phyloP scores from a whole-genome alignment of 768 basidiomycete species.

The Kwoniella heveanensis region DNA sequence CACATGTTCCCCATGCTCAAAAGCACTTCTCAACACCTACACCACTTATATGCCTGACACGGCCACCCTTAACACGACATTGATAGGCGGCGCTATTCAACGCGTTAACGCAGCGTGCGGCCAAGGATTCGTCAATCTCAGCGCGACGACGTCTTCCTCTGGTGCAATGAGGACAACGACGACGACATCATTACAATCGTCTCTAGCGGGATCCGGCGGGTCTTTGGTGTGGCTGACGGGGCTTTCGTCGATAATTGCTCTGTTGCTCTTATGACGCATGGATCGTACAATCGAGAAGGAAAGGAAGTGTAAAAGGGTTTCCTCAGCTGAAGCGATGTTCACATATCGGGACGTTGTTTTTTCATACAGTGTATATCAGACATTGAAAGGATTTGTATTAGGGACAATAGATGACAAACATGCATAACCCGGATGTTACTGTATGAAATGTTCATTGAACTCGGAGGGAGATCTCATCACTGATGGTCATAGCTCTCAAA shows the following conservation, averaged over 20 bases:
- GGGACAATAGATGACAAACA: neutral
- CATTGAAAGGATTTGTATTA: neutral
- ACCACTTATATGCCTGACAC: slow-evolving; percentile 22
- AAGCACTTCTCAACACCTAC: slow-evolving; percentile 35
- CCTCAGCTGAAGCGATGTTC: no score
- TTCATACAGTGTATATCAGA: neutral
- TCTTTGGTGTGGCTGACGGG: neutral
- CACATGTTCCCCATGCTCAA: slow-evolving; percentile 46
- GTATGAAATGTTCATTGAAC: no score
- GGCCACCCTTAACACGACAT: slow-evolving; percentile 38
- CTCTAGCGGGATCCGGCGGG: neutral
- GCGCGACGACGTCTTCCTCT: slow-evolving; percentile 2
- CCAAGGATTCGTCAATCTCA: slow-evolving; percentile 26
- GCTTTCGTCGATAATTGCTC: neutral
- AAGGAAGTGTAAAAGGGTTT: no score
- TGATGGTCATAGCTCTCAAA: no score
- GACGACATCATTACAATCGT: neutral
- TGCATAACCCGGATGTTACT: neutral
- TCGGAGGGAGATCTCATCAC: no score
- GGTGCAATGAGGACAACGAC: neutral
- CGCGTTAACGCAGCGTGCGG: slow-evolving; percentile 44
- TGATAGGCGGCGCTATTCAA: slow-evolving; percentile 34
- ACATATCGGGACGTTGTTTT: neutral
- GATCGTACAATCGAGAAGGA: no score
- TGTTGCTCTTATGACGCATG: neutral